Evolutionary conservation across 1,284 basidiomycete species (phyloP).

Genomic region (Ustilago vetiveriae): DNA sequence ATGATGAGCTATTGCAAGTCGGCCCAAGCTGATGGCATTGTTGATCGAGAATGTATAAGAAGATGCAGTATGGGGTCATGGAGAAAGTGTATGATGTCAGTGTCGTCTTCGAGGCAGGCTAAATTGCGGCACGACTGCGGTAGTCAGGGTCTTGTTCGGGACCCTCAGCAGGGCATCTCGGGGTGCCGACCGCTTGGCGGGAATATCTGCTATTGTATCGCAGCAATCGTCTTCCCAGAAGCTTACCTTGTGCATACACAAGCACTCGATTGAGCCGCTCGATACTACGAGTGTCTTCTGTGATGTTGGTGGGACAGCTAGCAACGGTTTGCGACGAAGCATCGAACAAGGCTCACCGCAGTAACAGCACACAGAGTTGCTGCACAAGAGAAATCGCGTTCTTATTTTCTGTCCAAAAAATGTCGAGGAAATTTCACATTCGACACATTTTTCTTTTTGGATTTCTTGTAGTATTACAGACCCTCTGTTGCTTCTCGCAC

Average conservation of each 20-base stretch:
- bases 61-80: neutral
- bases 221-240: too few species aligned
- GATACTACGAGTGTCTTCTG: constrained; percentile 3
- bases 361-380: constrained; percentile 8
- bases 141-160: constrained; percentile 6
- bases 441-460: too few species aligned
- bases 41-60: too few species aligned
- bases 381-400: too few species aligned
- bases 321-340: constrained; percentile 3
- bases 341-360: constrained; percentile 7
- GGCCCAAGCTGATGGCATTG: constrained; percentile 19
- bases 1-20: constrained; percentile 35
- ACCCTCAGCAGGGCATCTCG: neutral
- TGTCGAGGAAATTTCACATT: neutral
- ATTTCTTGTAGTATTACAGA: too few species aligned
- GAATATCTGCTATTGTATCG: too few species aligned
- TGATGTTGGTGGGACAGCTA: constrained; percentile 5
- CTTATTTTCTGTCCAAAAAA: neutral
- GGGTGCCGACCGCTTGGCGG: neutral
- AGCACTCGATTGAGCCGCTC: constrained; percentile 30
- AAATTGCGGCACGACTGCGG: constrained; percentile 16
- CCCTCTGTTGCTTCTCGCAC: too few species aligned
- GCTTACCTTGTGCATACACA: constrained; percentile 42
- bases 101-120: neutral
- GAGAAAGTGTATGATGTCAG: neutral